Base-by-base conservation (phyloP, 768 basidiomycete species). In the Crucibulum laeve region DNA sequence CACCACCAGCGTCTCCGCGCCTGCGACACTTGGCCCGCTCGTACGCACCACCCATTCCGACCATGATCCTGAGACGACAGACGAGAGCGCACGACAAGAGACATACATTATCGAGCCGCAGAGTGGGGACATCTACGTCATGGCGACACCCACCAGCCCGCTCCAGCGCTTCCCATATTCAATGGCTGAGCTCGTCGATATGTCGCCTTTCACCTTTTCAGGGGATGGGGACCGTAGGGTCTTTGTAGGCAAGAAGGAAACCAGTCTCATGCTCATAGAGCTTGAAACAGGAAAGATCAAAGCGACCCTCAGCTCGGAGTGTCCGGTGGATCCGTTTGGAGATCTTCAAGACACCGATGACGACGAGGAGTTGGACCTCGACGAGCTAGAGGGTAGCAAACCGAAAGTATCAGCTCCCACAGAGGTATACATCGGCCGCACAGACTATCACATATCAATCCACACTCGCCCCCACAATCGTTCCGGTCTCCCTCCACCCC, bases 71-170 rank as follows among this genome's bases (percentile, higher is more conserved):
- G 82, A 85, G 51, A 52, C 74, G 35, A 71, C 63, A 8, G 73
- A 74, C 47, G 82, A 84, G 49, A 74, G 76, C 38, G 59, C 67
- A 43, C 61, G 67, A 21, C 77, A 80, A 53, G 90, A 91, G 59
- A 77, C 86, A 34, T 98, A 95, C 64, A 84, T 97, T 47, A 88
- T 97, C 41, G 95, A 97, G 57, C 95, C 95, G 0, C 88, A 93
- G 69, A 85, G 88, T 4, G 95, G 95, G 5, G 87, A 91, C 55
- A 89, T 98, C 51, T 98, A 88, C 61, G 81, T 96, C 47, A 83
- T 91, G 68, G 65, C 81, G 4, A 76, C 79, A 0, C 81, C 83
- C 1, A 72, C 73, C 11, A 76, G 75, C 39, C 79, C 85, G 2
- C 74, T 97, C 32, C 84, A 92, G 55, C 89, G 87, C 38, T 85